These are phyloP conservation scores for Sanguinoderma infundibulare DNA, from an alignment of 1,284 basidiomycete species.

Conservation along the genomic window DNA sequence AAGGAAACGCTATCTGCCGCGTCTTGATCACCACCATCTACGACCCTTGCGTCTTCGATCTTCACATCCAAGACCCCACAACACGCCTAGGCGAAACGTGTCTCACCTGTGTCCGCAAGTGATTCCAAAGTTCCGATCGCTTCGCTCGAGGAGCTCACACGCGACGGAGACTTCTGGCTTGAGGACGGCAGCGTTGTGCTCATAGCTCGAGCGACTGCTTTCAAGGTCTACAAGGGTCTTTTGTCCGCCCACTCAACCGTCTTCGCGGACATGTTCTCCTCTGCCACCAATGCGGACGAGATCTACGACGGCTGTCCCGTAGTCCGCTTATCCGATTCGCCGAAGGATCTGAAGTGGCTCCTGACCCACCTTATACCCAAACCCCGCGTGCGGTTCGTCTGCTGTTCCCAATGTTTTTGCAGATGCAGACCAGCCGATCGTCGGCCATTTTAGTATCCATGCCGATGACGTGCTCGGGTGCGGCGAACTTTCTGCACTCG, in stretches of 20 bases:
- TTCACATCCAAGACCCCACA: no score
- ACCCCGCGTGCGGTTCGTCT: neutral
- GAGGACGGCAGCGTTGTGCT: slow-evolving; percentile 71
- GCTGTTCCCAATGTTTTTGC: no score
- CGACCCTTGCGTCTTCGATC: no score
- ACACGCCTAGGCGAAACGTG: no score
- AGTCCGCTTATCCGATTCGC: slow-evolving; percentile 11
- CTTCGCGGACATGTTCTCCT: slow-evolving; percentile 16
- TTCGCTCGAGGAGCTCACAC: neutral
- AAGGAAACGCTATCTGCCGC: no score
- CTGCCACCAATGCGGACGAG: slow-evolving; percentile 1
- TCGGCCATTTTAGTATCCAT: neutral
- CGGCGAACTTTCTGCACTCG: slow-evolving; percentile 1
- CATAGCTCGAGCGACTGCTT: slow-evolving; percentile 54
- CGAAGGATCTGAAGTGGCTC: slow-evolving; percentile 4
- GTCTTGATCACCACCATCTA: no score
- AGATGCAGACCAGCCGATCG: neutral
- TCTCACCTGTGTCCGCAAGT: no score
- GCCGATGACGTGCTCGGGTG: neutral
- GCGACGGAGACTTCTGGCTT: slow-evolving; percentile 65
- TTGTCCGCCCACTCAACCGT: slow-evolving; percentile 9
- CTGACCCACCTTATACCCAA: neutral
- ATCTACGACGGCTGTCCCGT: slow-evolving; percentile 11
- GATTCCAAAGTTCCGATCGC: neutral
- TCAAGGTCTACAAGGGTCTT: slow-evolving; percentile 71